phyloP scores from a whole-genome alignment of 768 basidiomycete genomes.

The Podaxis mareebaensis region DNA sequence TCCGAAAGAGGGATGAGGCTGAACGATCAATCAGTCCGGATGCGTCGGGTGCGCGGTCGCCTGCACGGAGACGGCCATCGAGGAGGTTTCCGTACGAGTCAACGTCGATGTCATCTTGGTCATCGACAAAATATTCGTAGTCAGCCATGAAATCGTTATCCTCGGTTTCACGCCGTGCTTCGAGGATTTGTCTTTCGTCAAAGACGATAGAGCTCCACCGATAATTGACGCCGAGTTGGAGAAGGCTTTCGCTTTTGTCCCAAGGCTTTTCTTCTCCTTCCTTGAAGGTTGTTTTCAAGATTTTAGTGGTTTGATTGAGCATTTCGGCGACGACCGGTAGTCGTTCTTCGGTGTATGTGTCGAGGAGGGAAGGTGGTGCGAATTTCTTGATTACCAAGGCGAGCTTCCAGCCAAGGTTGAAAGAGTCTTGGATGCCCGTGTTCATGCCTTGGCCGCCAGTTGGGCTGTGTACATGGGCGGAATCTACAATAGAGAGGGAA shows the following conservation, averaged over 20 bases:
- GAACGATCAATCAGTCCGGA: conserved; percentile 22
- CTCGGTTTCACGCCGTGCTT: conserved; percentile 16
- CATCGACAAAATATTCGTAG: conserved; percentile 3
- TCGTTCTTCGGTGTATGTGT: conserved; percentile 35
- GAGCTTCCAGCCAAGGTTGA: conserved; percentile 41
- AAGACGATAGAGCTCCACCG: conserved; percentile 49
- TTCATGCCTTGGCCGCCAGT: conserved; percentile 34
- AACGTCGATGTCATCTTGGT: conserved; percentile 3
- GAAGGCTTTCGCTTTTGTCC: conserved; percentile 26
- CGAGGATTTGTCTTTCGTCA: conserved; percentile 34
- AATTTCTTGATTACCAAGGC: conserved; percentile 32
- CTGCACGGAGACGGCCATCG: conserved; percentile 32
- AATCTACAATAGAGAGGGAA: conserved; percentile 29
- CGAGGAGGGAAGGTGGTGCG: conserved; percentile 28
- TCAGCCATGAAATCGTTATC: conserved; percentile 20
- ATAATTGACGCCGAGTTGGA: conserved; percentile 55
- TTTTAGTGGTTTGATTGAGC: conserved; percentile 29
- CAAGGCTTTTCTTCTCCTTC: conserved; percentile 18
- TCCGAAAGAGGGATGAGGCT: conserved; percentile 12
- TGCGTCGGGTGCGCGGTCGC: conserved; percentile 49
- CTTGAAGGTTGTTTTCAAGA: conserved; percentile 14
- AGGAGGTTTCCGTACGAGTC: conserved; percentile 27
- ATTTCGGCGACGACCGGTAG: conserved; percentile 38
- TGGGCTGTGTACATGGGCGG: conserved; percentile 43
- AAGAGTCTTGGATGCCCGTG: conserved; percentile 33